These are phyloP conservation scores for Fusarium mundagurra DNA, from an alignment of 2,329 filamentous ascomycete genomes.

Conservation along the genomic window DNA sequence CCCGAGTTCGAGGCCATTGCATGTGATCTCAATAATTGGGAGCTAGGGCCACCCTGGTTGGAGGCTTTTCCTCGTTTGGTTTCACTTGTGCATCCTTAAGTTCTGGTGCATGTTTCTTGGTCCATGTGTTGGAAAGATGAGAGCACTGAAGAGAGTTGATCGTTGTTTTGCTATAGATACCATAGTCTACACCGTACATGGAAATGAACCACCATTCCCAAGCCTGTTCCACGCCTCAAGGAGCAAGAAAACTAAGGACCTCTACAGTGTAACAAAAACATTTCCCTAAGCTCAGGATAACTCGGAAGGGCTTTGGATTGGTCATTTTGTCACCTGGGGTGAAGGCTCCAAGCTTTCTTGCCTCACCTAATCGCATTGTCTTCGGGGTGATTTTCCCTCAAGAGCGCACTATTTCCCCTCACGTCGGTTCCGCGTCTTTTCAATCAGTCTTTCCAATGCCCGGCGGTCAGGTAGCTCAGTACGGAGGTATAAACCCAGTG, in stretches of 20 bases:
- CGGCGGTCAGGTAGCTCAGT: neutral
- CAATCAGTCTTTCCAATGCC: neutral
- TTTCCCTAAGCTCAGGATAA: neutral
- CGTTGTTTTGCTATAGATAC: neutral
- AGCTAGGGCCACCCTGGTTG: constrained; percentile 33
- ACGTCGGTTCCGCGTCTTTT: neutral
- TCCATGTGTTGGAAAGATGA: neutral
- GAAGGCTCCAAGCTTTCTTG: accelerated
- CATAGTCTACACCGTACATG: neutral
- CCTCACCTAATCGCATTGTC: too few species aligned
- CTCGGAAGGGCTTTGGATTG: accelerated
- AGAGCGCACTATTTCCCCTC: accelerated
- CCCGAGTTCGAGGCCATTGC: constrained; percentile 37
- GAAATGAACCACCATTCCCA: neutral
- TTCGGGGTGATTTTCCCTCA: accelerated
- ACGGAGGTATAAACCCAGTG: neutral
- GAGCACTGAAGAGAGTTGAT: neutral
- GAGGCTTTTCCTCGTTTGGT: constrained; percentile 38
- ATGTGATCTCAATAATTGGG: constrained; percentile 39
- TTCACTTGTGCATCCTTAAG: constrained; percentile 23
- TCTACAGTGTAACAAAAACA: neutral
- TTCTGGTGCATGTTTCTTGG: neutral
- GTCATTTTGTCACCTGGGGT: accelerated
- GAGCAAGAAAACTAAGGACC: accelerated
- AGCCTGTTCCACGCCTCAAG: neutral